These are phyloP conservation scores for Mimosa pudica DNA, from an alignment of 306 rosid species.

Conservation along the genomic window DNA sequence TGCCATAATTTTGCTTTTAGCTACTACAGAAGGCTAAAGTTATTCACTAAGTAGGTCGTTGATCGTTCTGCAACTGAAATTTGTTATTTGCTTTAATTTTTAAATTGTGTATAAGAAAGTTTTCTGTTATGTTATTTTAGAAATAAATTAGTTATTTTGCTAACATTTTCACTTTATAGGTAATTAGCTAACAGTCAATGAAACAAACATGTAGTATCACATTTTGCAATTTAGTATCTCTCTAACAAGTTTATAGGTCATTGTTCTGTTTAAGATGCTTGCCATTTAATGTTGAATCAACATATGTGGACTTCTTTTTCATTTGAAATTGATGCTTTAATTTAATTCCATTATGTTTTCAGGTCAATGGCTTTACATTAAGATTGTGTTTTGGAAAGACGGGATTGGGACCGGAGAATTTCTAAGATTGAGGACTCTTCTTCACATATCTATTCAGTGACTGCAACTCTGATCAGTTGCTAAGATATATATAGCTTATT, in stretches of 20 bases:
- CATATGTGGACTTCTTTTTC: not conserved
- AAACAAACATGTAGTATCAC: not conserved
- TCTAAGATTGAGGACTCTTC: conserved; percentile 10
- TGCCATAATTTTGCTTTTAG: not conserved
- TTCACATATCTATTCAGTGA: conserved; percentile 22
- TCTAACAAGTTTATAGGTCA: not conserved
- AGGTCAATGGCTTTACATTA: conserved; percentile 25
- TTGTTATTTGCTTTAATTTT: not conserved
- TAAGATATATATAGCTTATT: not conserved
- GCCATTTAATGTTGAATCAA: not conserved
- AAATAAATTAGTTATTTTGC: too few relatives aligned
- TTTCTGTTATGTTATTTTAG: too few relatives aligned
- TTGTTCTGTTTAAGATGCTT: conserved; percentile 6
- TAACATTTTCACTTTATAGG: not conserved
- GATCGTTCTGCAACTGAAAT: conserved; percentile 1
- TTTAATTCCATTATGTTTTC: conserved; percentile 24
- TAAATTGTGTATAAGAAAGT: not conserved
- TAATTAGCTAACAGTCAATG: not conserved
- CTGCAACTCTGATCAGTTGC: conserved; percentile 13
- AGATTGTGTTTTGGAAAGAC: conserved; percentile 7
- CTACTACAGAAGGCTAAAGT: not conserved
- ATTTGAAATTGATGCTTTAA: not conserved
- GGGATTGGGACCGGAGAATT: conserved; percentile 14
- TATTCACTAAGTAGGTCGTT: conserved; percentile 11
- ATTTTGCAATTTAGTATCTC: not conserved